Evolutionary conservation across 176 grass and related monocot species (phyloP), one percentile per base, ranked within the genome.

Genomic region (Raddia guianensis): DNA sequence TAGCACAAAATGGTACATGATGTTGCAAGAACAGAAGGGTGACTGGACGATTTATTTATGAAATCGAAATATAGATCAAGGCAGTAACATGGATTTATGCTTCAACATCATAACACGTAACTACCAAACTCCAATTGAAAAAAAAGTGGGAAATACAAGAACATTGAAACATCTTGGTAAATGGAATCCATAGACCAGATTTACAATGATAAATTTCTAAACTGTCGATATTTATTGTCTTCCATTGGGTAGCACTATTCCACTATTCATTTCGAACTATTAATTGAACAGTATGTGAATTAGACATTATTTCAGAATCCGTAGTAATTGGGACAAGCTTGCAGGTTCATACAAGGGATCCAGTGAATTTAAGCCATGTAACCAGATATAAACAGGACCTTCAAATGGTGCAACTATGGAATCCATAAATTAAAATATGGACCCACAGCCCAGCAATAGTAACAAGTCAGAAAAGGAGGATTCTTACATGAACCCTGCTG

Each of bases 391-490:
- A 27, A 9, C 49, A 81, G 27, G 43, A 35, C 14, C 0, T 7
- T 49, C 60, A 70, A 13, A 60, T 33, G 14, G 66, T 3, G 8
- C 47, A 63, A 45, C 77, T 85, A 78, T 49, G 44, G 20, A 81
- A 48, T 81, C 9, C 16, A 60, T 3, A 5, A 66, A 52, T n/a
- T 21, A 20, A 67, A 20, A 68, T 49, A 49, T 63, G 44, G 35
- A 4, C 32, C 49, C 1, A 47, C 48, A 42, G n/a, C 43, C 48
- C 48, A 8, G 11, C 15, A 50, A 49, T 11, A 49, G 67, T 44
- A 72, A 72, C n/a, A 21, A 21, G 10, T 48, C n/a, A 21, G 2
- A 37, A 37, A 68, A 14, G 8, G 18, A 20, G 68, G 3, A 8
- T 12, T 64, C 13, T 50, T 27, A 42, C 5, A 27, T 61, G 56